Evolutionary conservation across 768 basidiomycete genomes (phyloP), one percentile per base, ranked within the genome.

Genomic region (Tricholoma flavovirens): DNA sequence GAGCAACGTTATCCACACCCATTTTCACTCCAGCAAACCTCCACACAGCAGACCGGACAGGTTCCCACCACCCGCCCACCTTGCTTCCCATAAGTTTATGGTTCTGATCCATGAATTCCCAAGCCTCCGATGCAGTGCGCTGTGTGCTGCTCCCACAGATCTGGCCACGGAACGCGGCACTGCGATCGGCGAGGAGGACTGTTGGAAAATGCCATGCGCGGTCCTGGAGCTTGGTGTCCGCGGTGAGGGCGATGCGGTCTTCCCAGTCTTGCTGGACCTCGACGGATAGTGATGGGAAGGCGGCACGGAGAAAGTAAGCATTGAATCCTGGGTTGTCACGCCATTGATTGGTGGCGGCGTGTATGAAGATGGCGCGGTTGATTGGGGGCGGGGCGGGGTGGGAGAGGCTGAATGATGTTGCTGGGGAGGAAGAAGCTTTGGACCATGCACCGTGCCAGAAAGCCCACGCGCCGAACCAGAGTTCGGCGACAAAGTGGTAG

Each of bases 401-500:
- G 8, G 55, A 42, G 6, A 63, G 48, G 24, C 21, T 30, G 51
- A 45, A 59, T 30, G 62, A 49, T 11, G 59, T 21, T n/a, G 56
- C 57, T 42, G 67, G 55, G 55, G 66, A 62, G 17, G 53, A 19
- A n/a, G 63, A 57, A 15, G 60, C 57, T 19, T 35, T 51, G 21
- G 64, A 60, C 58, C 68, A 80, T 5, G 84, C 77, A 33, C 85
- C 84, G 45, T 76, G 74, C 86, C 86, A 90, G 62, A 90, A 80
- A 1, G 88, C 80, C 79, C 88, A 90, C 3, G 80, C 71, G 30
- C 90, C 91, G 30, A 93, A 73, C 55, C 90, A 72, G 48, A 90
- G 81, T 66, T 94, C 92, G 0, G 87, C 92, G 30, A 87, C 87
- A 57, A 90, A 86, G 70, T 93, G 92, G 69, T 93, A 93, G 68